Evolutionary conservation across 257 asterid species (phyloP).

Genomic region (Ligustrum vulgare): DNA sequence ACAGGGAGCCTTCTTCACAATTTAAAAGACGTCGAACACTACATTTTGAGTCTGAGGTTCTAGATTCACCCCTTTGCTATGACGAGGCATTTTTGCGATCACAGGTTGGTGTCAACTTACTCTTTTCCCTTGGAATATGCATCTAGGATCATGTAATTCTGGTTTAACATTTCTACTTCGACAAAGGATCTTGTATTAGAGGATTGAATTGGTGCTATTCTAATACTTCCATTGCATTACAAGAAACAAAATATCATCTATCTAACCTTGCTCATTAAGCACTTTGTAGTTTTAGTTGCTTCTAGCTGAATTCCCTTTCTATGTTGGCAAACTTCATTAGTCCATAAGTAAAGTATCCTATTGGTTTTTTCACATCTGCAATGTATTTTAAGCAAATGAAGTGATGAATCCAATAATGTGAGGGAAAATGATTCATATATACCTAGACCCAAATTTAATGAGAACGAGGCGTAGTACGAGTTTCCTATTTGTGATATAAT

Average conservation of each 20-base stretch:
- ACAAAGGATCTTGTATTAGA: background rate
- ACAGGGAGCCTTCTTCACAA: conserved; percentile 46
- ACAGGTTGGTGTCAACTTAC: conserved; percentile 40
- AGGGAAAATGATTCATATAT: background rate
- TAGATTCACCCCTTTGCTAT: conserved; percentile 35
- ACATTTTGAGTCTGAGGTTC: conserved; percentile 56
- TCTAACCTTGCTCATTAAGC: background rate
- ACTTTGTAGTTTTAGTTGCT: background rate
- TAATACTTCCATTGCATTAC: conserved; percentile 5
- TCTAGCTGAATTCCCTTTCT: background rate
- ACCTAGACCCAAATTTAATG: background rate
- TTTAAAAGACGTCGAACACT: conserved; percentile 65
- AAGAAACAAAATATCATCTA: background rate
- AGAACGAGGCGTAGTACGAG: background rate
- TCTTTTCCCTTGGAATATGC: background rate
- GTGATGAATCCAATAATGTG: background rate
- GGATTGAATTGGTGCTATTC: background rate
- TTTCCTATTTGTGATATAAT: background rate
- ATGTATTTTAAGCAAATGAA: background rate
- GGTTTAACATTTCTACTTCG: conserved; percentile 6
- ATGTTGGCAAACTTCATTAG: background rate
- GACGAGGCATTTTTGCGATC: conserved; percentile 48
- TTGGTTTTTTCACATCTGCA: background rate
- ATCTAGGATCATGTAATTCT: background rate
- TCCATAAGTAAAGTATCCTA: background rate